phyloP scores from a whole-genome alignment of 441 rosid genomes.

The Gossypium trilobum region DNA sequence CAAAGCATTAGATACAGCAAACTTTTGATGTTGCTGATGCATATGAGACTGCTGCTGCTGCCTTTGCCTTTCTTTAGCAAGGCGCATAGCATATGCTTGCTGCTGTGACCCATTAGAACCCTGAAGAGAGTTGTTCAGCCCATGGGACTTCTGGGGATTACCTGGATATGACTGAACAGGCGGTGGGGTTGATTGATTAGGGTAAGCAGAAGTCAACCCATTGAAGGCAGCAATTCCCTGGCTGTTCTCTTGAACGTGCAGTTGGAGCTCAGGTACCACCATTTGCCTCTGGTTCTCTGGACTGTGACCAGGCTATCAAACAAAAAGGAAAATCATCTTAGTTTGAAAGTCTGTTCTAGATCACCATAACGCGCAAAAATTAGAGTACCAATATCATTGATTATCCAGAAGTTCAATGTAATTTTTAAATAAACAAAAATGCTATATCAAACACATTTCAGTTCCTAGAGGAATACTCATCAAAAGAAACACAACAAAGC shows the following conservation, averaged over 20 bases:
- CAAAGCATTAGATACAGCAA: slow-evolving; percentile 47
- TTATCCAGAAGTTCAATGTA: neutral
- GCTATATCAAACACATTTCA: neutral
- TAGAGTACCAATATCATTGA: neutral
- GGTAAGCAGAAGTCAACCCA: slow-evolving; percentile 56
- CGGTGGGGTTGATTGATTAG: slow-evolving; percentile 59
- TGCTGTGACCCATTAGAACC: slow-evolving; percentile 55
- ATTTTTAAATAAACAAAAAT: neutral
- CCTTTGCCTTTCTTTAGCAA: slow-evolving; percentile 63
- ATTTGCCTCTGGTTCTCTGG: slow-evolving; percentile 55
- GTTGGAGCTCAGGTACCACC: slow-evolving; percentile 55
- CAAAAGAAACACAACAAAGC: neutral
- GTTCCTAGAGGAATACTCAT: neutral
- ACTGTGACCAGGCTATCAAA: slow-evolving; percentile 40
- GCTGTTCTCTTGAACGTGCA: slow-evolving; percentile 68
- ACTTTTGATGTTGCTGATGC: slow-evolving; percentile 58
- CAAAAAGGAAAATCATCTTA: slow-evolving; percentile 8
- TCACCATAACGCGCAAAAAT: neutral
- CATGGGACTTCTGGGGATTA: slow-evolving; percentile 57
- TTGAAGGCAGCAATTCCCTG: slow-evolving; percentile 62
- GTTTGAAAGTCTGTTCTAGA: neutral
- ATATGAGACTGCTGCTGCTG: slow-evolving; percentile 45
- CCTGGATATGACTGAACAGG: slow-evolving; percentile 60
- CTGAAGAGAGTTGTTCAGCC: slow-evolving; percentile 49
- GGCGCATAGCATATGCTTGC: slow-evolving; percentile 60